phyloP scores from a whole-genome alignment of 306 rosid genomes.

The Cercis canadensis region DNA sequence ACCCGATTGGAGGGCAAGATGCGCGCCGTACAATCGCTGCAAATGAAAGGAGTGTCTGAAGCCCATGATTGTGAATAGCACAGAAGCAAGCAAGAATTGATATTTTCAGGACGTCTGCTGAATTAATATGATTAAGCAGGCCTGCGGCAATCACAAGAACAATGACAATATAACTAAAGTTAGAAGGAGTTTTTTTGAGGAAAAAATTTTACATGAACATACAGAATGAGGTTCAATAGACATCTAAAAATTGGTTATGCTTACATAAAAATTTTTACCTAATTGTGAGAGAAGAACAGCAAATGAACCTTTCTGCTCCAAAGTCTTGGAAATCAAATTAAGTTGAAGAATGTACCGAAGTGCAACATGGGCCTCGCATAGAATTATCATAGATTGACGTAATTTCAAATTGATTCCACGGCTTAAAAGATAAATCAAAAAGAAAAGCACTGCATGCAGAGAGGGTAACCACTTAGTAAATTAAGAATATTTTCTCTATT shows the following conservation, averaged over 20 bases:
- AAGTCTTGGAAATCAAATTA: conserved; percentile 56
- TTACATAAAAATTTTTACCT: conserved; percentile 50
- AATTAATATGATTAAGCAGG: conserved; percentile 65
- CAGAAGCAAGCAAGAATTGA: conserved; percentile 84
- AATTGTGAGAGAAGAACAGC: conserved; percentile 67
- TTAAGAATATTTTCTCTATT: conserved; percentile 9
- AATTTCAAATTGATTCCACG: conserved; percentile 59
- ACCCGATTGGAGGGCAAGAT: conserved; percentile 81
- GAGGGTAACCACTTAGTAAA: conserved; percentile 37
- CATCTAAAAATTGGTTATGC: conserved; percentile 5
- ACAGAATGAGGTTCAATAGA: conserved; percentile 7
- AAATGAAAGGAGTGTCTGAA: conserved; percentile 75
- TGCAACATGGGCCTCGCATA: conserved; percentile 85
- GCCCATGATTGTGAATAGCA: conserved; percentile 88
- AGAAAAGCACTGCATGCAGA: conserved; percentile 82
- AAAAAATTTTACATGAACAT: conserved; percentile 23
- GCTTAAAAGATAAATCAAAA: conserved; percentile 84
- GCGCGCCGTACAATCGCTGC: conserved; percentile 80
- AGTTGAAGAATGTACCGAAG: conserved; percentile 65
- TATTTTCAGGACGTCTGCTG: conserved; percentile 76
- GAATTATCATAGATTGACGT: conserved; percentile 79
- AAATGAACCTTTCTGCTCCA: conserved; percentile 72
- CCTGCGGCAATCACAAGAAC: conserved; percentile 62
- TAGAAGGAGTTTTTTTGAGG: conserved; percentile 4
- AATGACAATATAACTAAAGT: conserved; percentile 9